A percentile compares a stretch with the other conserved stretches of the same genome.
These are phyloP conservation scores for Eucalyptus tenuipes DNA, from an alignment of 345 rosid genomes.

Conservation along the genomic window DNA sequence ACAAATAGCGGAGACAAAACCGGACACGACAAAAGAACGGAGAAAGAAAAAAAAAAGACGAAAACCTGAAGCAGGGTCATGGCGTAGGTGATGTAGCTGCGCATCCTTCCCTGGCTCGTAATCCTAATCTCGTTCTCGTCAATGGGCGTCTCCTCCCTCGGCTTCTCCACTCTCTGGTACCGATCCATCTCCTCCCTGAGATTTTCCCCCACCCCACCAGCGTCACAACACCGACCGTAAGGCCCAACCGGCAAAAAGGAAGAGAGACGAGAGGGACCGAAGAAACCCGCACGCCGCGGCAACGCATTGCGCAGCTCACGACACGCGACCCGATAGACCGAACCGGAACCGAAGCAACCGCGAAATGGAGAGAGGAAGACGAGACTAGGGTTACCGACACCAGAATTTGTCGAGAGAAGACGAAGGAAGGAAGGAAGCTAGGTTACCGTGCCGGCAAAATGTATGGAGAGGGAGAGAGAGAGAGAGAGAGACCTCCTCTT, in stretches of 20 bases:
- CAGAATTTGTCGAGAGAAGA: background rate
- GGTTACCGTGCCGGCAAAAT: background rate
- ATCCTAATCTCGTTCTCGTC: constrained; percentile 15
- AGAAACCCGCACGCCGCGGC: background rate
- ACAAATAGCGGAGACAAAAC: background rate
- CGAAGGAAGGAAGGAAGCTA: background rate
- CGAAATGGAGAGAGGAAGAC: background rate
- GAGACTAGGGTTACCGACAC: background rate
- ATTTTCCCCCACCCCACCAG: background rate
- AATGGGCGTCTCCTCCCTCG: constrained; percentile 8
- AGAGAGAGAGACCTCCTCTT: background rate
- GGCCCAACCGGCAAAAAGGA: background rate
- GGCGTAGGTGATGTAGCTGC: constrained; percentile 15
- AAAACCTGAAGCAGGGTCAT: constrained; percentile 6
- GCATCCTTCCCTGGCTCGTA: constrained; percentile 14
- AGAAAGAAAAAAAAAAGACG: background rate
- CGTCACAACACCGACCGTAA: background rate
- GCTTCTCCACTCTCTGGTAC: constrained; percentile 15
- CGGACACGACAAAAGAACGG: background rate
- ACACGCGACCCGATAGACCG: background rate
- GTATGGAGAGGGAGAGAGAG: background rate
- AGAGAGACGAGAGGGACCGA: background rate
- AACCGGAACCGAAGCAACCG: background rate
- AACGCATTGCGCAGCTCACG: background rate
- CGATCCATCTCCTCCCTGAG: constrained; percentile 7